These are phyloP conservation scores for Dioscorea cayenensis DNA, from an alignment of 116 monocot genomes.

Conservation along the genomic window DNA sequence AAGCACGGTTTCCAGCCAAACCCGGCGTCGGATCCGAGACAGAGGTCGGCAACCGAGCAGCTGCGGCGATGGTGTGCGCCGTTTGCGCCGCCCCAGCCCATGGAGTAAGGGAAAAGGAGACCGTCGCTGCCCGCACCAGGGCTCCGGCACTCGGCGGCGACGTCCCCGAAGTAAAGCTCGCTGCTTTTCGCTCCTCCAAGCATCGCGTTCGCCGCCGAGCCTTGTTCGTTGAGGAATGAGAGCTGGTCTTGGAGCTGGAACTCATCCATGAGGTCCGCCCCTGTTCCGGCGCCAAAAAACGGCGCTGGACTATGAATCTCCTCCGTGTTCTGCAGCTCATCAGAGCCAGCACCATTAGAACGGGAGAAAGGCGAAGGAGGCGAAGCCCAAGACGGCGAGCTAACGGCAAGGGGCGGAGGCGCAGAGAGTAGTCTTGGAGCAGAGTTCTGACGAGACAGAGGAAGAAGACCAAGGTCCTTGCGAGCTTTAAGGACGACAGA, in stretches of 20 bases:
- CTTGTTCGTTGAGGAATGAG: slow-evolving; percentile 47
- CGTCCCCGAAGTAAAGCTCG: slow-evolving; percentile 16
- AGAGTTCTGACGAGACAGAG: slow-evolving; percentile 6
- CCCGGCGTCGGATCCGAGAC: slow-evolving; percentile 21
- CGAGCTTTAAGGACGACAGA: slow-evolving; percentile 55
- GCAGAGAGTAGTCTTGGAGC: neutral
- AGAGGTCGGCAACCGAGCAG: slow-evolving; percentile 52
- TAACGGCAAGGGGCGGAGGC: slow-evolving; percentile 9
- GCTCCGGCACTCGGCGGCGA: slow-evolving; percentile 21
- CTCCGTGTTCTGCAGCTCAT: slow-evolving; percentile 11
- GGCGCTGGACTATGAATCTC: neutral
- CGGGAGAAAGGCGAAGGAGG: slow-evolving; percentile 27
- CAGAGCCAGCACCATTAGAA: slow-evolving; percentile 16
- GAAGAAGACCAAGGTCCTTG: slow-evolving; percentile 39
- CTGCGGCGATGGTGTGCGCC: slow-evolving; percentile 44
- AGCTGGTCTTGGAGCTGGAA: slow-evolving; percentile 69
- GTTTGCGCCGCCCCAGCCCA: slow-evolving; percentile 24
- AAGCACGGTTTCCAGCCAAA: slow-evolving; percentile 76
- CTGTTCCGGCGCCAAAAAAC: neutral
- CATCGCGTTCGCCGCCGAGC: neutral
- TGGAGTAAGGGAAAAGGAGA: slow-evolving; percentile 20
- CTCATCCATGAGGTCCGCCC: slow-evolving; percentile 36
- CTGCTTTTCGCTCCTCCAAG: neutral
- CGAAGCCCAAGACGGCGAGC: slow-evolving; percentile 51
- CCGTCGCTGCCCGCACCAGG: slow-evolving; percentile 13